Percentiles rank a stretch among this genome's conserved stretches.
Evolutionary conservation across 371 early-diverging fungal species (phyloP).

Genomic region (Basidiobolus meristosporus): DNA sequence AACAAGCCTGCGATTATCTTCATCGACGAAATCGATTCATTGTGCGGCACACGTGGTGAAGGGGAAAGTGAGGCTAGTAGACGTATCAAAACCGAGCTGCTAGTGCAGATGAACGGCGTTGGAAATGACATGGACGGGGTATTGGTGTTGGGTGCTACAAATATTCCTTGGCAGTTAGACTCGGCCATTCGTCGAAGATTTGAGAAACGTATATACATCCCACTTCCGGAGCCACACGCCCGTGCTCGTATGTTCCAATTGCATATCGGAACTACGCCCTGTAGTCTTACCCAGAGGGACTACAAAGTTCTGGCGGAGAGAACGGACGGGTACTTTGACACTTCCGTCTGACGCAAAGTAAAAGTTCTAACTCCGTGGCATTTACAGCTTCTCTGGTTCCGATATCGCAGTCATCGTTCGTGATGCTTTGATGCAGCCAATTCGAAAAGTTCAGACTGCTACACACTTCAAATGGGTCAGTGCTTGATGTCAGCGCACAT

Average conservation of each 20-base stretch:
- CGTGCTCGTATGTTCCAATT: conserved; percentile 81
- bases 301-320: conserved; percentile 49
- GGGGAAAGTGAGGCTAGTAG: conserved; percentile 89
- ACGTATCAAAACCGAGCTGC: conserved; percentile 87
- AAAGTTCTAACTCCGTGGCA: not conserved
- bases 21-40: conserved; percentile 96
- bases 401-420: conserved; percentile 86
- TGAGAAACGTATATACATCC: conserved; percentile 93
- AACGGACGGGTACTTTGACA: conserved; percentile 52
- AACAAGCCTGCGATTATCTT: conserved; percentile 89
- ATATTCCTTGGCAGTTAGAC: conserved; percentile 94
- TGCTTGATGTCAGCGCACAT: not conserved
- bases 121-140: conserved; percentile 87
- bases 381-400: conserved; percentile 65
- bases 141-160: conserved; percentile 89
- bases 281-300: conserved; percentile 45
- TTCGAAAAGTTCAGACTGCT: conserved; percentile 88
- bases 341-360: not conserved
- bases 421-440: conserved; percentile 93
- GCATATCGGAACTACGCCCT: conserved; percentile 79
- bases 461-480: conserved; percentile 81
- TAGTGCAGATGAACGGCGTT: conserved; percentile 97
- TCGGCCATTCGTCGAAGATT: conserved; percentile 86
- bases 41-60: conserved; percentile 86
- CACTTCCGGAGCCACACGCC: conserved; percentile 76